Base-by-base conservation (phyloP, 768 basidiomycete genomes). In the Boletus edulis region DNA sequence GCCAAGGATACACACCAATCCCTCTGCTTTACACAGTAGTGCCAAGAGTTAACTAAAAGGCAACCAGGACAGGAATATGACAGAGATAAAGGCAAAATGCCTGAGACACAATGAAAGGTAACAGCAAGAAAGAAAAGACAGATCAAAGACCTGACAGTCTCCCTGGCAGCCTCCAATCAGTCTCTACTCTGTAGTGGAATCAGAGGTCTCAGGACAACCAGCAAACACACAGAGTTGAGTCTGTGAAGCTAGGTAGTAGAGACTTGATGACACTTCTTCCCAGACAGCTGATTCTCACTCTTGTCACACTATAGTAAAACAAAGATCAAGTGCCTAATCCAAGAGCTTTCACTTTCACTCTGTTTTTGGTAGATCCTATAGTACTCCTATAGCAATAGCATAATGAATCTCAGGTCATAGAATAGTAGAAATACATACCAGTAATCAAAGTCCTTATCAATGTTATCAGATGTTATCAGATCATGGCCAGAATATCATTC, bases 181-280 rank as follows among this genome's bases (percentile, higher is more conserved):
- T 49, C 56, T 57, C 38, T 17, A n/a, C 22, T 13, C 52, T 49
- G 43, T 57, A 38, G 46, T 54, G 15, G 2, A 7, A 44, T 53
- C 46, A 54, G 56, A 54, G 51, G 29, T 48, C 46, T 31, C 18
- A 17, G 22, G 17, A 15, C 56, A 50, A 57, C 52, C 48, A 46
- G 56, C 37, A 24, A 7, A 34, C 34, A 57, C 52, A 46, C 38
- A 57, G 56, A 57, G 52, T 57, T 54, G 48, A 49, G 49, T 57
- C 56, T 57, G 38, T 45, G 46, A 57, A 57, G 52, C 56, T 4
- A 54, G 56, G 38, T 44, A 57, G 42, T 54, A 57, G 43, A 38
- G 41, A 57, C 56, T 57, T 54, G 46, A 54, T 20, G 0, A 12
- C 29, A 54, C 52, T 46, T 57, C 56, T 45, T 52, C 7, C 35